Evolutionary conservation across 768 basidiomycete species (phyloP), one percentile per base, ranked within the genome.

Genomic region (Naganishia vishniacii): DNA sequence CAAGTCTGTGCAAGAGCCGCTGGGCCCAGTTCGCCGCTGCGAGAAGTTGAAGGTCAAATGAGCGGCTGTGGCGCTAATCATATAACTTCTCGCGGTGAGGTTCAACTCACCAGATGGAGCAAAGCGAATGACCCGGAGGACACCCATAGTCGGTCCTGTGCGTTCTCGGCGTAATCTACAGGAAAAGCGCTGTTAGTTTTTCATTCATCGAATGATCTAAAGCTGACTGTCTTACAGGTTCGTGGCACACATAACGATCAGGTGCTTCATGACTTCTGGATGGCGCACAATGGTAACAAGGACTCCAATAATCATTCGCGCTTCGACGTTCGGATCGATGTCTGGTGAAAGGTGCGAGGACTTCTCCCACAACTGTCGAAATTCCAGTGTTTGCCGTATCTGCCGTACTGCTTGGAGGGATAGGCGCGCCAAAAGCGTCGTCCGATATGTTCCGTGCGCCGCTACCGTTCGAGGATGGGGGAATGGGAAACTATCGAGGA

Each of bases 81-180:
- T 20, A 5, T n/a, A 15, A 44, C 7, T 11, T 20, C n/a, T 20
- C n/a, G 42, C 42, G 6, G 9, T 44, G 13, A 15, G 11, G 18
- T n/a, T 44, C 11, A 42, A 20, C 62, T 26, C 53, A 53, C 62
- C 62, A 63, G 31, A 63, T 42, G 0, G 62, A 63, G 25, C 62
- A 63, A 32, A 63, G 25, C 40, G 40, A 40, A 49, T 63, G 62
- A 26, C 62, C 62, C 26, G 48, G 48, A 29, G 62, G 62, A 29
- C 48, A 46, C 29, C 62, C 37, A 40, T 48, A 53, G 31, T 63
- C 62, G 20, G 49, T 53, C n/a, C 48, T 29, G 31, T 41, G 49
- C 23, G 59, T 60, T 42, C 28, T 44, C 42, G 42, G 26, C 16
- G 32, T 28, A 46, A 47, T 46, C 59, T 47, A 37, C 2, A 47